Percentiles rank a stretch among this genome's conserved stretches.
Evolutionary conservation across 2,329 filamentous ascomycete genomes (phyloP).

Genomic region (Tolypocladium sp.): DNA sequence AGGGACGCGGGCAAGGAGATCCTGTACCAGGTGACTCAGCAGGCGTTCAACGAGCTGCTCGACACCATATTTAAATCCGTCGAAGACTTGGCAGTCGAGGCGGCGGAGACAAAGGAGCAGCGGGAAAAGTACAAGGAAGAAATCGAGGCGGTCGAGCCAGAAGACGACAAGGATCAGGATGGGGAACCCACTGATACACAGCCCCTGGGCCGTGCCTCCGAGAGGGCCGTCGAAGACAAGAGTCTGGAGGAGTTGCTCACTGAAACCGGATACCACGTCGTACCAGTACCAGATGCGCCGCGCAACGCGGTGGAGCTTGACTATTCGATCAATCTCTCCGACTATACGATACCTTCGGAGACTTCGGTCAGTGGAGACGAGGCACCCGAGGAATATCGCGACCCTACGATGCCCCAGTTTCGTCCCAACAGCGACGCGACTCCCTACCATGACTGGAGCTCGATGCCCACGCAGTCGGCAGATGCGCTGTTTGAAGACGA

Average conservation of each 20-base stretch:
- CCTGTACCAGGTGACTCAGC: conserved; percentile 82
- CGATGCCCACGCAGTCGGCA: not conserved
- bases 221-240: conserved; percentile 12
- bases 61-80: conserved; percentile 75
- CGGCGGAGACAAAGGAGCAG: conserved; percentile 50
- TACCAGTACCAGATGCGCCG: conserved; percentile 25
- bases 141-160: conserved; percentile 30
- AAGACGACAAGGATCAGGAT: conserved; percentile 15
- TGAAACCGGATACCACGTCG: conserved; percentile 31
- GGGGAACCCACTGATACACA: not conserved
- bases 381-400: conserved; percentile 24
- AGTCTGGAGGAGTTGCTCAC: conserved; percentile 28
- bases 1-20: conserved; percentile 80
- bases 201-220: not conserved
- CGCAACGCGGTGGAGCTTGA: conserved; percentile 24
- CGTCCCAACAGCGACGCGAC: conserved; percentile 41
- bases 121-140: conserved; percentile 47
- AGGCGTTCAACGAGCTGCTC: conserved; percentile 84
- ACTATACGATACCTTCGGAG: not conserved
- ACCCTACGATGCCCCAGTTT: conserved; percentile 62
- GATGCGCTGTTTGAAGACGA: not conserved
- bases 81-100: conserved; percentile 66
- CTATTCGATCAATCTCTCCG: conserved; percentile 10
- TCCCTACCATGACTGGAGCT: conserved; percentile 7
- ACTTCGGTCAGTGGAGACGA: conserved; percentile 8